phyloP scores from a whole-genome alignment of 805 yeast species.

The Ogataea wickerhamii region DNA sequence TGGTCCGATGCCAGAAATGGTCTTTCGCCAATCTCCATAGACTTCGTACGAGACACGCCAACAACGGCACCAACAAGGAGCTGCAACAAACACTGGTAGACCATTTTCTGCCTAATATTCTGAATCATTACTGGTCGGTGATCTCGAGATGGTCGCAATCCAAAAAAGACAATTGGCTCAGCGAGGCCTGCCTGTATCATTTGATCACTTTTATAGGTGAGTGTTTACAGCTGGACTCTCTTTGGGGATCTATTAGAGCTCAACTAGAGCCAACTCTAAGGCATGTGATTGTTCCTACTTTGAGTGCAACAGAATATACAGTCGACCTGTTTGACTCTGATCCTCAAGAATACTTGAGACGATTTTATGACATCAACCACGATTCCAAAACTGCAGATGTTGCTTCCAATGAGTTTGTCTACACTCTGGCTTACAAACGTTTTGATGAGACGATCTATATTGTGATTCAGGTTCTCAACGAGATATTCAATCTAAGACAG shows the following conservation, averaged over 20 bases:
- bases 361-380: constrained; percentile 54
- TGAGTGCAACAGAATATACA: constrained; percentile 65
- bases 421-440: constrained; percentile 12
- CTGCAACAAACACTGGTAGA: constrained; percentile 39
- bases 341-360: constrained; percentile 83
- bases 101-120: constrained; percentile 68
- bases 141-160: constrained; percentile 65
- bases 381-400: constrained; percentile 47
- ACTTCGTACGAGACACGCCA: constrained; percentile 58
- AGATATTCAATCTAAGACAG: constrained; percentile 37
- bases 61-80: constrained; percentile 6
- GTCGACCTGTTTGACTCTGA: constrained; percentile 78
- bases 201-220: constrained; percentile 58
- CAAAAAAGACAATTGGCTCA: constrained; percentile 51
- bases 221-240: constrained; percentile 48
- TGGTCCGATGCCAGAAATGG: constrained; percentile 80
- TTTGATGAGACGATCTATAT: constrained; percentile 45
- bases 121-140: constrained; percentile 55
- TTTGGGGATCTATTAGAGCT: constrained; percentile 66
- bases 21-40: constrained; percentile 71
- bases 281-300: constrained; percentile 70
- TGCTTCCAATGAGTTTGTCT: constrained; percentile 44
- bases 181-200: constrained; percentile 58
- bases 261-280: constrained; percentile 61
- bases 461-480: constrained; percentile 51